Evolutionary conservation across 306 rosid species (phyloP), one percentile per base, ranked within the genome.

Genomic region (Datisca glomerata): DNA sequence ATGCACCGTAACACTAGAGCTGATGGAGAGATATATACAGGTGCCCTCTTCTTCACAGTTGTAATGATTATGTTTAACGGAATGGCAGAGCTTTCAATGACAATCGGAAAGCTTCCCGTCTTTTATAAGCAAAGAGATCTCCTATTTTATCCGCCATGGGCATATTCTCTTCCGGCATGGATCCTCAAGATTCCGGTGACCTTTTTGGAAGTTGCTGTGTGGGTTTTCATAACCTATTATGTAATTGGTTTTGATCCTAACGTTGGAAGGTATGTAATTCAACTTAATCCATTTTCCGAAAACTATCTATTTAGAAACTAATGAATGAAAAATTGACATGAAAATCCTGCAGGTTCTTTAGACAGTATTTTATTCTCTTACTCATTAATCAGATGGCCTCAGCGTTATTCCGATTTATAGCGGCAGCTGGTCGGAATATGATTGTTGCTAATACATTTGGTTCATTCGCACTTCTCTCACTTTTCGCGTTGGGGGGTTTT

Each of bases 91-190:
- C 55, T 82, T 20, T 48, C 85, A 1, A 63, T 82, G 80, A 78
- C 81, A 6, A 43, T 73, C 35, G 56, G 29, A 4, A 75, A 65
- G 56, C 89, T 82, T 67, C 79, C 94, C 7, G 70, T 72, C 6
- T 72, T 75, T 41, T 82, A 69, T 64, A 82, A 82, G 71, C 94
- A 82, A 53, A 40, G 89, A 21, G 73, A 78, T 46, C 66, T 69
- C 31, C 28, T 39, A 1, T 82, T 82, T 60, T 78, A 41, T 43
- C 94, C 94, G 19, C 21, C 81, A 21, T 82, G 94, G 89, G 68
- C 69, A 0, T 82, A 58, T 59, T 65, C 85, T 45, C 61, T 82
- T 55, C 94, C 94, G 2, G 8, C 46, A 14, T 78, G 79, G 85
- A 45, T 82, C 34, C 76, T 75, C 41, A 72, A 64, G 24, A 75